phyloP scores from a whole-genome alignment of 2,329 filamentous ascomycete genomes.

The Colletotrichum incanum region DNA sequence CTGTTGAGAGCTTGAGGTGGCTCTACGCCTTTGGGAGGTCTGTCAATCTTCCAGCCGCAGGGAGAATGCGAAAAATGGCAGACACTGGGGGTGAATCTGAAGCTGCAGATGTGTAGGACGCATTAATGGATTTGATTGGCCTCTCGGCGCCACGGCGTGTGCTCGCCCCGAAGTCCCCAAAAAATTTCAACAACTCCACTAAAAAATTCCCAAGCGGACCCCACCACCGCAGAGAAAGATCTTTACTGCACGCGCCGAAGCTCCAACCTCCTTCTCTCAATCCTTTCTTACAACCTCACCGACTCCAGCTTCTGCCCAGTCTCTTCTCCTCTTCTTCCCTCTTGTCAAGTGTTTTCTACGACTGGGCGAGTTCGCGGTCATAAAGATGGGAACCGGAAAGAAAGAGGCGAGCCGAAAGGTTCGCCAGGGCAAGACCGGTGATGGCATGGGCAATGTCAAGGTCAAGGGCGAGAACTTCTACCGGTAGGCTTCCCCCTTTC shows the following conservation, averaged over 20 bases:
- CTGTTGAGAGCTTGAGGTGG: neutral
- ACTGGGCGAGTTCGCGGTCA: constrained; percentile 43
- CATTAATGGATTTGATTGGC: constrained; percentile 15
- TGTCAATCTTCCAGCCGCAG: neutral
- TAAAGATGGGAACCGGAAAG: constrained; percentile 87
- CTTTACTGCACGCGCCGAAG: constrained; percentile 21
- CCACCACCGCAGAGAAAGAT: constrained; percentile 40
- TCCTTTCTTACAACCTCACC: constrained; percentile 35
- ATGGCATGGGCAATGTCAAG: constrained; percentile 93
- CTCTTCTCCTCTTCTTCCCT: constrained; percentile 1
- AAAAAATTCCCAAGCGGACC: constrained; percentile 40
- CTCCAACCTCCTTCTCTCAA: constrained; percentile 44
- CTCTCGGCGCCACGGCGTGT: constrained; percentile 34
- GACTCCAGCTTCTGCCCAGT: constrained; percentile 39
- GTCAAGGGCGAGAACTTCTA: constrained; percentile 99
- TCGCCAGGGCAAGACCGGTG: constrained; percentile 87
- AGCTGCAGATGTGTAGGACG: neutral
- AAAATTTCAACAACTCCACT: constrained; percentile 40
- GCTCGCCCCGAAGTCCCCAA: constrained; percentile 38
- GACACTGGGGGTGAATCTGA: constrained; percentile 16
- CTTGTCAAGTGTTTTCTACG: constrained; percentile 41
- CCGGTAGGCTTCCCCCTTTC: constrained; percentile 67
- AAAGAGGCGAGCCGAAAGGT: constrained; percentile 88
- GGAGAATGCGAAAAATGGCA: neutral
- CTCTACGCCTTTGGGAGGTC: neutral